Conservation (phyloP, 345 rosid species). For the Eucalyptus curtisii region DNA sequence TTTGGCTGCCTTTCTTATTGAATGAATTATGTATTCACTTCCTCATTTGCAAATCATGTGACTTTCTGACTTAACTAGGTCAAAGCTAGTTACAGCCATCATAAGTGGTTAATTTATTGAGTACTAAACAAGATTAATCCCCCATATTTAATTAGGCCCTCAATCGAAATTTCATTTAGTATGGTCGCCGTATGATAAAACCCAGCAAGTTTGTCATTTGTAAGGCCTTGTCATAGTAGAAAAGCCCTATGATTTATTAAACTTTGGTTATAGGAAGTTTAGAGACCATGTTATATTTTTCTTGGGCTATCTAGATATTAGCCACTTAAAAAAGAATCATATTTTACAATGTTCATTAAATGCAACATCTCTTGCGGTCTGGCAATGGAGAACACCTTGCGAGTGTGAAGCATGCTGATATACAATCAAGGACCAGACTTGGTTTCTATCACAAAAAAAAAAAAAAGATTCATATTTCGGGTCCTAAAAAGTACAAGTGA, state of each 20-base stretch:
- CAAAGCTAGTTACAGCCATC: accelerated
- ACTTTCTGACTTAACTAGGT: not conserved
- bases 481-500: not conserved
- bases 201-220: not conserved
- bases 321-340: not conserved
- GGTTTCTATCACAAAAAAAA: not conserved
- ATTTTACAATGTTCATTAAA: not conserved
- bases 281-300: not conserved
- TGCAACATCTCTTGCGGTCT: not conserved
- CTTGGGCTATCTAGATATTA: not conserved
- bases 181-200: not conserved
- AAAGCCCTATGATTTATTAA: not conserved
- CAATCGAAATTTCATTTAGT: not conserved
- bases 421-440: not conserved
- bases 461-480: not conserved
- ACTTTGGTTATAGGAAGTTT: not conserved
- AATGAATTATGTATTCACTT: not conserved
- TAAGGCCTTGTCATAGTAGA: not conserved
- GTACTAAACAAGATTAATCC: not conserved
- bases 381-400: not conserved
- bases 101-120: not conserved
- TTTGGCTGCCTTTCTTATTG: not conserved
- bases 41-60: not conserved
- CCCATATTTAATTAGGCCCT: not conserved
- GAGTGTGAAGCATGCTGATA: not conserved